Conservation (phyloP, 2,329 filamentous ascomycete species). For the Tolypocladium inflatum region DNA sequence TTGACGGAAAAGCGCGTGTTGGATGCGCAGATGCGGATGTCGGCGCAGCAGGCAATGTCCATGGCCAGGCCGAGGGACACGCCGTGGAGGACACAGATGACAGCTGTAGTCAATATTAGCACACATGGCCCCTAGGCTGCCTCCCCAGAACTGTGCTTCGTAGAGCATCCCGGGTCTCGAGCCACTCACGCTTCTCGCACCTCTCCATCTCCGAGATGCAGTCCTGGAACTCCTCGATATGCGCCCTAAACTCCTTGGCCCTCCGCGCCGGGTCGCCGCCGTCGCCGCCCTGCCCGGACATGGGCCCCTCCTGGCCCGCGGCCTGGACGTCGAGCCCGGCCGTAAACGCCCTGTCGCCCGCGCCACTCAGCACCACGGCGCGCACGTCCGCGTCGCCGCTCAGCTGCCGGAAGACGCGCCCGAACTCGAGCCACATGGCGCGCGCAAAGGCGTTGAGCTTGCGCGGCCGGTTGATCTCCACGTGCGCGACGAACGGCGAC, state of each 20-base stretch:
- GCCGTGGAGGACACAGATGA: slow-evolving; percentile 74
- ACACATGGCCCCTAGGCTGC: background rate
- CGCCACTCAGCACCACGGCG: slow-evolving; percentile 68
- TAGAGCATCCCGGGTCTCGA: background rate
- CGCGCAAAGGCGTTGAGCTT: slow-evolving; percentile 86
- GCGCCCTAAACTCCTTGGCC: slow-evolving; percentile 51
- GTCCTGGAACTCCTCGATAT: slow-evolving; percentile 72
- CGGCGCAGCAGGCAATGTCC: slow-evolving; percentile 60
- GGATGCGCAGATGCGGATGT: slow-evolving; percentile 56
- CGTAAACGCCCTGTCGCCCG: slow-evolving; percentile 77
- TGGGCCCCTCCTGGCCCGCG: slow-evolving; percentile 43
- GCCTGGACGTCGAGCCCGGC: slow-evolving; percentile 76
- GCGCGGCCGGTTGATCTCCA: slow-evolving; percentile 78
- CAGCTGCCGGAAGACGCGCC: slow-evolving; percentile 60
- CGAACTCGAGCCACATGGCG: slow-evolving; percentile 78
- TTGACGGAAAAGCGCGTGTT: slow-evolving; percentile 61
- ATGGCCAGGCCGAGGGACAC: slow-evolving; percentile 70
- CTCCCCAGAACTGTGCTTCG: background rate
- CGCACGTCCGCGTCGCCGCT: slow-evolving; percentile 65
- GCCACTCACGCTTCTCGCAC: slow-evolving; percentile 74
- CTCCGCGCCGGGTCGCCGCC: slow-evolving; percentile 52
- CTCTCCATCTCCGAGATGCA: slow-evolving; percentile 68
- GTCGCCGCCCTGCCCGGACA: slow-evolving; percentile 17
- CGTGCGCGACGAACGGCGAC: slow-evolving; percentile 66
- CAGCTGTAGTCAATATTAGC: slow-evolving; percentile 37